Evolutionary conservation across 2,329 filamentous ascomycete species (phyloP).

Genomic region (Phoma sp.): DNA sequence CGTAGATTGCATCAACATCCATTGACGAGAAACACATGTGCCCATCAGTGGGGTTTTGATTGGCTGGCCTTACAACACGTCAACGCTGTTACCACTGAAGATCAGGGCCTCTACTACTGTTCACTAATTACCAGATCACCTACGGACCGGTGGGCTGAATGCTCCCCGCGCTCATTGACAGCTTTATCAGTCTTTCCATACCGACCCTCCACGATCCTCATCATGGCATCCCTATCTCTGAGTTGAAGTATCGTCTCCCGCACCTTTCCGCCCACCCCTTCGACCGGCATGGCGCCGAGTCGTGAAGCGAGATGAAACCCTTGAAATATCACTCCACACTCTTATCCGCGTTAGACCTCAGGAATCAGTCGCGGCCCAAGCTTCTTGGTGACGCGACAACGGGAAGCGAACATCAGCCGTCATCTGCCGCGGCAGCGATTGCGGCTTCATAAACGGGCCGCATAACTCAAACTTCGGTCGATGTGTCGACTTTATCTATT

Average conservation of each 20-base stretch:
- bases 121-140: background rate
- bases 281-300: conserved; percentile 16
- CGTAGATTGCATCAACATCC: background rate
- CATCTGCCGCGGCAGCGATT: conserved; percentile 7
- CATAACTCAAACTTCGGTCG: conserved; percentile 11
- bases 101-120: background rate
- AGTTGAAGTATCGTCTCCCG: conserved; percentile 9
- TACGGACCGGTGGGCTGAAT: background rate
- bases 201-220: background rate
- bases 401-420: background rate
- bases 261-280: conserved; percentile 7
- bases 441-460: conserved; percentile 10
- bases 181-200: background rate
- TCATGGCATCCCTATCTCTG: background rate
- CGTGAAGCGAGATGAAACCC: conserved; percentile 6
- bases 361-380: background rate
- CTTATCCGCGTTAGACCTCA: background rate
- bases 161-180: background rate
- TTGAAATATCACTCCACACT: background rate
- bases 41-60: background rate
- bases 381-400: conserved; percentile 6
- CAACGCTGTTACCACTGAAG: background rate
- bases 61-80: background rate
- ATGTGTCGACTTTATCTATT: conserved; percentile 16
- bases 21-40: background rate